Percentiles rank a stretch among this genome's conserved stretches.
Evolutionary conservation across 164 flowering plant species (phyloP).

Genomic region (Vitis riparia): DNA sequence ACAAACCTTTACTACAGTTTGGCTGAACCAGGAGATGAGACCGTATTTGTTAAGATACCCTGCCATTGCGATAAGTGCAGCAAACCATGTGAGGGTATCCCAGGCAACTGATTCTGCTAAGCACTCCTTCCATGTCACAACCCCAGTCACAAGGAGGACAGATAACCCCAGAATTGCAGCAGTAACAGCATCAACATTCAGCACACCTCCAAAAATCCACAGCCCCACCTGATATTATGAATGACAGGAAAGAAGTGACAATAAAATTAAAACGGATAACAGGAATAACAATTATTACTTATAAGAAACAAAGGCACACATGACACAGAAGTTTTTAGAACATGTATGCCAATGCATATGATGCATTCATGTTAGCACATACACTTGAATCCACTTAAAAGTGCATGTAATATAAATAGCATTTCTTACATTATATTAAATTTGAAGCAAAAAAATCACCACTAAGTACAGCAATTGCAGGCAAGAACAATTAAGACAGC

Average conservation of each 20-base stretch:
- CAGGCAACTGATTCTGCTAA: conserved; percentile 82
- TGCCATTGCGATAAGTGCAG: conserved; percentile 98
- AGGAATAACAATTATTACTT: not conserved
- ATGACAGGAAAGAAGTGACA: not conserved
- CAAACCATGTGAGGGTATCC: conserved; percentile 98
- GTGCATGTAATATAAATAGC: too few species aligned
- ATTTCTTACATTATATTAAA: too few species aligned
- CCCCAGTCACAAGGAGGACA: conserved; percentile 85
- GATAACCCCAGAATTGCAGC: conserved; percentile 96
- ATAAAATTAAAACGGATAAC: not conserved
- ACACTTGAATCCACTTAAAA: too few species aligned
- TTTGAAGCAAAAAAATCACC: too few species aligned
- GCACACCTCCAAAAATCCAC: conserved; percentile 82
- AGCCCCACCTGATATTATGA: conserved; percentile 70
- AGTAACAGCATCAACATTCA: conserved; percentile 86
- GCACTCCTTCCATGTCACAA: conserved; percentile 97
- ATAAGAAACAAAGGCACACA: too few species aligned
- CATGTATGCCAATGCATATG: too few species aligned
- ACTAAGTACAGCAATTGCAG: too few species aligned
- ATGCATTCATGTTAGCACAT: too few species aligned
- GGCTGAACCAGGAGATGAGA: conserved; percentile 89
- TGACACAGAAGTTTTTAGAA: too few species aligned
- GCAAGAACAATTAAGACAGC: too few species aligned
- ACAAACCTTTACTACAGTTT: conserved; percentile 86
- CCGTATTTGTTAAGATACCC: conserved; percentile 95